Conservation (phyloP, 192 early-diverging fungal species). For the Funneliformis geosporum region DNA sequence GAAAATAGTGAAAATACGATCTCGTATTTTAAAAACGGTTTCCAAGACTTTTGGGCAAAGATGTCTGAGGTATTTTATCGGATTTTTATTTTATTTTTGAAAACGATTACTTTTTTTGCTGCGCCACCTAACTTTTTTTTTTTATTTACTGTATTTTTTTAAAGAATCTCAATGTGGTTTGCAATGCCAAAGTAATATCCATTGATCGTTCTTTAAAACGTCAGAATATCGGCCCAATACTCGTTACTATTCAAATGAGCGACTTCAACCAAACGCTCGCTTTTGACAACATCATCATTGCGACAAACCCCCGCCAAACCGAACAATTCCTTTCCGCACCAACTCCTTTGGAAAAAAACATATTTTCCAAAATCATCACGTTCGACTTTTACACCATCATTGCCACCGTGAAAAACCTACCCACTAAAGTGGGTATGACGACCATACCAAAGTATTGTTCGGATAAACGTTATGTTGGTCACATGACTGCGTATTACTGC, state of each 20-base stretch:
- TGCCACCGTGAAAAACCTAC: slow-evolving; percentile 5
- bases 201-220: slow-evolving; percentile 18
- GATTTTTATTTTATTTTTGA: background rate
- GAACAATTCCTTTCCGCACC: background rate
- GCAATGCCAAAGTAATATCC: background rate
- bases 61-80: background rate
- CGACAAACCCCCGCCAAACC: slow-evolving; percentile 23
- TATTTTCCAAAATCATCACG: background rate
- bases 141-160: too few relatives aligned
- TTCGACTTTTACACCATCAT: slow-evolving; percentile 28
- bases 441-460: slow-evolving; percentile 26
- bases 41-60: slow-evolving; percentile 16
- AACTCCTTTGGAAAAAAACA: background rate
- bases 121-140: background rate
- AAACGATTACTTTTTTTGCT: background rate
- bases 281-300: slow-evolving; percentile 17
- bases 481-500: slow-evolving; percentile 18
- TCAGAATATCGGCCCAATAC: background rate
- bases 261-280: slow-evolving; percentile 1
- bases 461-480: slow-evolving; percentile 19
- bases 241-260: background rate
- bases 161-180: background rate
- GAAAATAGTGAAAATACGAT: slow-evolving; percentile 18
- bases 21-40: slow-evolving; percentile 12
- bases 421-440: slow-evolving; percentile 19